Evolutionary conservation across 768 basidiomycete species (phyloP), one percentile per base, ranked within the genome.

Genomic region (Trametes villosa): DNA sequence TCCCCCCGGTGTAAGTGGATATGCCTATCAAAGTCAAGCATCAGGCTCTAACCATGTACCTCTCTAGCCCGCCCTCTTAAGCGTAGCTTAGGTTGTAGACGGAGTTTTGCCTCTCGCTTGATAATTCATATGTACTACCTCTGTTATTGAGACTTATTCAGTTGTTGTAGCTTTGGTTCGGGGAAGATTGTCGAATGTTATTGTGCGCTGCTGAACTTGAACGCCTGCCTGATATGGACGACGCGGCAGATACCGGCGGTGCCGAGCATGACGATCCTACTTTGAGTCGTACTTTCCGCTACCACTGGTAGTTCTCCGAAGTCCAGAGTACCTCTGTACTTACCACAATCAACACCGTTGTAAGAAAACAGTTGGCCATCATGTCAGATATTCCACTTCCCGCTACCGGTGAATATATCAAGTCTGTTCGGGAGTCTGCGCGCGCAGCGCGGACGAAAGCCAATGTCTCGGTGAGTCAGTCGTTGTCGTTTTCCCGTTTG

Each of bases 371-470:
- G n/a, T 9, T 17, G 12, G 12, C n/a, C 1, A n/a, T 3, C 5
- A 63, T 63, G 62, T 40, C 57, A 4, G 26, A 29, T 6, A 22
- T 57, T 6, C 62, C 62, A 2, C 41, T 63, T 12, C 83, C 86
- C 59, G 72, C 80, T 45, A 75, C 81, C 52, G 77, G 82, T 22
- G 63, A 70, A 34, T 88, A 79, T 67, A 63, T 88, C 18, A 65
- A 78, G 36, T 78, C 82, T 15, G 81, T 91, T 36, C 81, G 82
- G 48, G 70, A 79, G 48, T 85, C 88, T 4, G 81, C 84, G 20
- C 74, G 72, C 53, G 72, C 77, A 24, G 70, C 86, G 52, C 78
- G 86, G 24, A 66, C 77, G 60, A 72, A 74, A 5, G 76, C 81
- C 59, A 73, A 79, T 34, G 82, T 92, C 31, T 73, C 71, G 62